Conservation (phyloP, 305 asterid species). For the Plantago lanceolata region DNA sequence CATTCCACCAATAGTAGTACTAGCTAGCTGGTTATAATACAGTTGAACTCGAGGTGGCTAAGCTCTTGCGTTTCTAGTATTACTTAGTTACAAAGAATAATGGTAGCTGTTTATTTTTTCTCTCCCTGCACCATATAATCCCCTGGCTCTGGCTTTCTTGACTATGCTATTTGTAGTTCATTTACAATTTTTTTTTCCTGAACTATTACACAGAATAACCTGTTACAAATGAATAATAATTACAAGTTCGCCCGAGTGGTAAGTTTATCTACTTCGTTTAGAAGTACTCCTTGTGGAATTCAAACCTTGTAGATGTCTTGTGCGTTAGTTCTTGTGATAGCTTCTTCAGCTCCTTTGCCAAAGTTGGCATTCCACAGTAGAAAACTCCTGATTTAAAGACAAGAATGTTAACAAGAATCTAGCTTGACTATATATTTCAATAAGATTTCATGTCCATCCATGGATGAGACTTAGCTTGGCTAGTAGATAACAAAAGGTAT, state of each 20-base stretch:
- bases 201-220: slow-evolving; percentile 22
- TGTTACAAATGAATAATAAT: slow-evolving; percentile 37
- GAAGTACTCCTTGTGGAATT: slow-evolving; percentile 84
- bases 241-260: slow-evolving; percentile 30
- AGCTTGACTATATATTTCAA: no score
- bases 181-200: slow-evolving; percentile 33
- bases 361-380: slow-evolving; percentile 78
- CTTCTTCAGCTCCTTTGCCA: slow-evolving; percentile 82
- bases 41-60: no score
- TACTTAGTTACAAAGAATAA: slow-evolving; percentile 12
- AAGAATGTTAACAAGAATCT: slow-evolving; percentile 1
- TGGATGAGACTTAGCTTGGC: no score
- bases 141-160: slow-evolving; percentile 7
- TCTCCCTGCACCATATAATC: slow-evolving; percentile 7
- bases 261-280: slow-evolving; percentile 30
- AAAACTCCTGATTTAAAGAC: slow-evolving; percentile 56
- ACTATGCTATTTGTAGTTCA: slow-evolving; percentile 32
- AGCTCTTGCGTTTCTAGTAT: no score
- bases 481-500: no score
- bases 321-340: slow-evolving; percentile 64
- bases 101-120: not conserved
- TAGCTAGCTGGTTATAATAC: no score
- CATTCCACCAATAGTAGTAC: no score
- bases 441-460: no score
- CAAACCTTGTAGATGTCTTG: slow-evolving; percentile 84